Conservation (phyloP, 192 early-diverging fungal genomes). For the Coemansia sp. region DNA sequence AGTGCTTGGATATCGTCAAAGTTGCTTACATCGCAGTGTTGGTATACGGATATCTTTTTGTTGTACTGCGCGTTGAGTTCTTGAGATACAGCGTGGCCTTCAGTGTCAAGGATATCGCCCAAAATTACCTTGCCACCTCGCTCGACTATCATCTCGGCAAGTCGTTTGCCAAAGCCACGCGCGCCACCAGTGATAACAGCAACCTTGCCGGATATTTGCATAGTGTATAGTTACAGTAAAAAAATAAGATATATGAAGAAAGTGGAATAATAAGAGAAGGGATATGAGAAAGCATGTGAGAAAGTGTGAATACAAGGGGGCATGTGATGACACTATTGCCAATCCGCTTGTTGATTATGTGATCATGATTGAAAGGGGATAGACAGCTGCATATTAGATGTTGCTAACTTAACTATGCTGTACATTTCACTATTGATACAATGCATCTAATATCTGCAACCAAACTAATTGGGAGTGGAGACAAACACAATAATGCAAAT, state of each 20-base stretch:
- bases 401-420: no score
- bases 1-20: conserved; percentile 40
- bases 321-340: no score
- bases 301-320: background rate
- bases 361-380: no score
- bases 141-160: conserved; percentile 61
- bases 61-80: conserved; percentile 34
- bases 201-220: conserved; percentile 61
- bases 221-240: conserved; percentile 3
- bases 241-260: background rate
- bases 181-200: conserved; percentile 74
- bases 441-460: no score
- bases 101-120: conserved; percentile 61
- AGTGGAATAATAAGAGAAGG: conserved; percentile 5
- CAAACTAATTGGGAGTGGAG: no score
- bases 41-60: conserved; percentile 42
- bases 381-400: no score
- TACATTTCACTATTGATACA: no score
- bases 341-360: no score
- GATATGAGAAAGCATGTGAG: background rate
- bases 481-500: no score
- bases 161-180: conserved; percentile 69
- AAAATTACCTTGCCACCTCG: conserved; percentile 69
- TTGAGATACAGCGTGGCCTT: conserved; percentile 44
- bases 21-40: conserved; percentile 60